phyloP scores from a whole-genome alignment of 345 rosid species.

The sweet orange (Citrus sinensis) region DNA sequence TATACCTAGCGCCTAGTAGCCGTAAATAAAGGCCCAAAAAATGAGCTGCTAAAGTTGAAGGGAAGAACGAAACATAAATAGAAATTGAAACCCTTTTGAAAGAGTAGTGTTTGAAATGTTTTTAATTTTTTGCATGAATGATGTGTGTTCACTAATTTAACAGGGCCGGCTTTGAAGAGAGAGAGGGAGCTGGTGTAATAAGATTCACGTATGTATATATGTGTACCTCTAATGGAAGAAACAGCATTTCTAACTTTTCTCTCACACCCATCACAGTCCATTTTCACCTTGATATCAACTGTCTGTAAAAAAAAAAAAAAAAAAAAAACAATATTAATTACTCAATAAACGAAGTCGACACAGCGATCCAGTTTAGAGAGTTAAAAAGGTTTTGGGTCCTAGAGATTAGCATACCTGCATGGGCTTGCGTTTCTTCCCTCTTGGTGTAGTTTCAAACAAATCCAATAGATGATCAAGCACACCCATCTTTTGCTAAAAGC shows the following conservation, averaged over 20 bases:
- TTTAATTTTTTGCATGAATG: no score
- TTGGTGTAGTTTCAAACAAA: slow-evolving; percentile 23
- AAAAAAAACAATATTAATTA: no score
- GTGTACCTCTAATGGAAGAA: slow-evolving; percentile 41
- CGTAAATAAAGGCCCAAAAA: background rate
- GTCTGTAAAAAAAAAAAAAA: slow-evolving; percentile 24
- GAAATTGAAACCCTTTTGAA: background rate
- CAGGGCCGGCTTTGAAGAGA: no score
- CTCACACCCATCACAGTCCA: slow-evolving; percentile 64
- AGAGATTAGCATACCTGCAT: slow-evolving; percentile 35
- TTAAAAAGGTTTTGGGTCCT: background rate
- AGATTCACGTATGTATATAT: background rate
- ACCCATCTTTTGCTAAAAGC: slow-evolving; percentile 28
- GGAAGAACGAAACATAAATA: background rate
- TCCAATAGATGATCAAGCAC: slow-evolving; percentile 40
- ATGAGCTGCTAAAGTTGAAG: background rate
- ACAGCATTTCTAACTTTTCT: slow-evolving; percentile 41
- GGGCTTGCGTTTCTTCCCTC: slow-evolving; percentile 39
- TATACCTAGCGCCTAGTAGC: background rate
- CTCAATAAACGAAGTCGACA: background rate
- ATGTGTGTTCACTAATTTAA: no score
- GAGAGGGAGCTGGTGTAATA: background rate
- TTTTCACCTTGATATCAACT: slow-evolving; percentile 57
- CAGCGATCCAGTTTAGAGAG: background rate
- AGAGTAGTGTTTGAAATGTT: background rate